These are phyloP conservation scores for Sporothrix curviconia DNA, from an alignment of 2,329 filamentous ascomycete genomes.

Conservation along the genomic window DNA sequence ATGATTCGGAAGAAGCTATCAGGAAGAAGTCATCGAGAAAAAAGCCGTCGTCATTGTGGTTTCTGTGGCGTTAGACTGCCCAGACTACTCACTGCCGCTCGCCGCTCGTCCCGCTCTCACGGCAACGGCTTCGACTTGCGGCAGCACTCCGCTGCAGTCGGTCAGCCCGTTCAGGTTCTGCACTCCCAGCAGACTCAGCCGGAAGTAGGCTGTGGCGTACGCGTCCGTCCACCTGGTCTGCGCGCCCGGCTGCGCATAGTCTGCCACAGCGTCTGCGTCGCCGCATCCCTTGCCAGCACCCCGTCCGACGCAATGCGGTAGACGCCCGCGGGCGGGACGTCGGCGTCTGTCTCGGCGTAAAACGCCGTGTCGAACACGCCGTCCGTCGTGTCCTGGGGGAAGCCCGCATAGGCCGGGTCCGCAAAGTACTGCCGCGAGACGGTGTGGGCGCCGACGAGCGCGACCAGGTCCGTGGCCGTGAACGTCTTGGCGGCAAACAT, in stretches of 20 bases:
- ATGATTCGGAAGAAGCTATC: too few species aligned
- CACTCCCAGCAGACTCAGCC: slow-evolving; percentile 50
- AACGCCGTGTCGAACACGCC: slow-evolving; percentile 44
- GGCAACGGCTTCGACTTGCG: slow-evolving; percentile 17
- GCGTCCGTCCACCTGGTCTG: slow-evolving; percentile 35
- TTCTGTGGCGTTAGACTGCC: too few species aligned
- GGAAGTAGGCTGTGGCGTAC: slow-evolving; percentile 47
- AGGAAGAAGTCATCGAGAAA: too few species aligned
- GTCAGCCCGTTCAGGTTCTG: slow-evolving; percentile 49
- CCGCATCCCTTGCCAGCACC: slow-evolving; percentile 31
- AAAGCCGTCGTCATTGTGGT: too few species aligned
- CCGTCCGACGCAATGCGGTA: slow-evolving; percentile 38
- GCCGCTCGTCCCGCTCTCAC: too few species aligned
- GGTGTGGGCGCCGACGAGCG: slow-evolving; percentile 49
- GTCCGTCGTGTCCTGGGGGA: slow-evolving; percentile 42
- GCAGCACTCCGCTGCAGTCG: slow-evolving; percentile 49
- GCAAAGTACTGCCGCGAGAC: slow-evolving; percentile 41
- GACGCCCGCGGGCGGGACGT: slow-evolving; percentile 27
- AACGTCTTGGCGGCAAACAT: slow-evolving; percentile 47
- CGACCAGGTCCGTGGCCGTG: slow-evolving; percentile 41
- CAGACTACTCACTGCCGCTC: too few species aligned
- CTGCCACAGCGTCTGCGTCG: slow-evolving; percentile 31
- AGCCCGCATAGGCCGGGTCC: slow-evolving; percentile 31
- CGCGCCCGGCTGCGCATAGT: slow-evolving; percentile 26
- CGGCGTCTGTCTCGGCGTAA: slow-evolving; percentile 34